Conservation (phyloP, 805 yeast species). For the Candida parachauliodes region DNA sequence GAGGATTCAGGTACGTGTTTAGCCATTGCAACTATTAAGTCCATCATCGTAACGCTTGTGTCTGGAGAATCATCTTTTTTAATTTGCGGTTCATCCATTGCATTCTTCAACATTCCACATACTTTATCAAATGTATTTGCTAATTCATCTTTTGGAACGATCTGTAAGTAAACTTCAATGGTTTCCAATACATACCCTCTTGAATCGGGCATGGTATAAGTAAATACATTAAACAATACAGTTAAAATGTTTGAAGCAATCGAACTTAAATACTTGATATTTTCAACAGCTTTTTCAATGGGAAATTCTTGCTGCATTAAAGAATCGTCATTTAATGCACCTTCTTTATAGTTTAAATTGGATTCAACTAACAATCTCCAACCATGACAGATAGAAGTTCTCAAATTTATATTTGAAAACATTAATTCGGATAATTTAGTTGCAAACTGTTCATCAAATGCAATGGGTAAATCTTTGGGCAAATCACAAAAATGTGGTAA, state of each 20-base stretch:
- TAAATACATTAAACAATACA: conserved; percentile 86
- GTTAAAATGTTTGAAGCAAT: conserved; percentile 76
- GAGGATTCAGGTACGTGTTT: conserved; percentile 72
- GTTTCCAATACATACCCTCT: conserved; percentile 85
- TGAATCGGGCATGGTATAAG: conserved; percentile 81
- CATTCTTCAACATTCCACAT: conserved; percentile 69
- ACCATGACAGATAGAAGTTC: conserved; percentile 82
- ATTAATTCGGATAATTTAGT: conserved; percentile 66
- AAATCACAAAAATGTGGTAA: conserved; percentile 86
- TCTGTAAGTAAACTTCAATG: conserved; percentile 72
- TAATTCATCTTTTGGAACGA: conserved; percentile 65
- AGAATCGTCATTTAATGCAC: conserved; percentile 52
- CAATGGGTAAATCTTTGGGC: conserved; percentile 64
- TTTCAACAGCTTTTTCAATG: conserved; percentile 47
- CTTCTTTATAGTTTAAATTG: conserved; percentile 59
- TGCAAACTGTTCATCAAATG: conserved; percentile 78
- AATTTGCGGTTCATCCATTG: conserved; percentile 56
- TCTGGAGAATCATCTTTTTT: conserved; percentile 35
- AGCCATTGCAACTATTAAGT: conserved; percentile 81
- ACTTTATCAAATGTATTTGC: conserved; percentile 80
- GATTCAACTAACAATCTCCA: conserved; percentile 76
- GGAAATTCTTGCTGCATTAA: conserved; percentile 63
- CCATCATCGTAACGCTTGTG: conserved; percentile 83
- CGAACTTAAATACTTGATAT: conserved; percentile 58
- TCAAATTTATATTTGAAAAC: conserved; percentile 69